phyloP scores from a whole-genome alignment of 1,284 basidiomycete species.

The Sanghuangporus sanghuang region DNA sequence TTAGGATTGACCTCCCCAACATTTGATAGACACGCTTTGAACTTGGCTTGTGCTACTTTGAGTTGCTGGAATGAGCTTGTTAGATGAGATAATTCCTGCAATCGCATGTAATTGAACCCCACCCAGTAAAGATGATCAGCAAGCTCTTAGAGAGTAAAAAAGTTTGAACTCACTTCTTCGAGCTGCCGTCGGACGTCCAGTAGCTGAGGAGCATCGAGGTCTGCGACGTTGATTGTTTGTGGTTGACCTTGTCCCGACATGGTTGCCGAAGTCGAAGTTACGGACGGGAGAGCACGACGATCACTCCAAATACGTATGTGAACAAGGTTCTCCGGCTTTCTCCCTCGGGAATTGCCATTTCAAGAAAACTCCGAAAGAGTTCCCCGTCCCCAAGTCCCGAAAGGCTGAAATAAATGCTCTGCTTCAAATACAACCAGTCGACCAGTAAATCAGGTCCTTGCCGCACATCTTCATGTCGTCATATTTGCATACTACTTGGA shows the following conservation, averaged over 20 bases:
- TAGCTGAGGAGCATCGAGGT: constrained; percentile 79
- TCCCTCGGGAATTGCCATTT: too few species aligned
- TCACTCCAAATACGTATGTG: not conserved
- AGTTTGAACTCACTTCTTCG: constrained; percentile 61
- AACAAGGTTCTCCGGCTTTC: too few species aligned
- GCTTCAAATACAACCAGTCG: too few species aligned
- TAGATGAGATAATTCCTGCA: constrained; percentile 87
- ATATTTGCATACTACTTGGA: too few species aligned
- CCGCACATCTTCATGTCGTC: too few species aligned
- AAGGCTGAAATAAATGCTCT: too few species aligned
- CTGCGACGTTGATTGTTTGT: constrained; percentile 73
- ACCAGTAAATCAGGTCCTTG: too few species aligned
- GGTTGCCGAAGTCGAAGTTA: not conserved
- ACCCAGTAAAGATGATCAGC: not conserved
- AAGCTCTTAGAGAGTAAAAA: not conserved
- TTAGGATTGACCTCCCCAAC: constrained; percentile 73
- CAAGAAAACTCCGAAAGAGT: too few species aligned
- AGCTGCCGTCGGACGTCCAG: constrained; percentile 84
- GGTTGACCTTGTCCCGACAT: constrained; percentile 33
- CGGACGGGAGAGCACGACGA: not conserved
- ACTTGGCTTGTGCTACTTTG: constrained; percentile 90
- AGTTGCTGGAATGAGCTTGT: constrained; percentile 91
- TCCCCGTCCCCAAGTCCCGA: too few species aligned
- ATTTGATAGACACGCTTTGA: constrained; percentile 82
- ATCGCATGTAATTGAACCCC: not conserved